Base-by-base conservation (phyloP, 352 stramenopile genomes). In the Pythium vanterpoolii region DNA sequence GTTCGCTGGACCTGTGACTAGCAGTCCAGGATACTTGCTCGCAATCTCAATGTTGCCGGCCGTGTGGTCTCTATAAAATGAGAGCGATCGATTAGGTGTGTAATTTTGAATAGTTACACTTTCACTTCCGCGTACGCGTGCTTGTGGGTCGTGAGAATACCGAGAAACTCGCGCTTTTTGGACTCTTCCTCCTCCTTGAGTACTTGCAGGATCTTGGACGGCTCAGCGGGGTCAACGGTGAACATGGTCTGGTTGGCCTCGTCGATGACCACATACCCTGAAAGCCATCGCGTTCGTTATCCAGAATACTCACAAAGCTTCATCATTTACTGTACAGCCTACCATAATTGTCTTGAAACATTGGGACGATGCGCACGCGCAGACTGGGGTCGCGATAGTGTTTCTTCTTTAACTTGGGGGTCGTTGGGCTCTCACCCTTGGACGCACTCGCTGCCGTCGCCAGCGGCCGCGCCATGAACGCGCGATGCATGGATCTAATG, bases 141-240 rank as follows among this genome's bases (percentile, higher is more conserved):
- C 58, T 96, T 96, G 77, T 98, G 93, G 2, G 93, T 98, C 21
- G 90, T 98, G 28, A 98, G 73, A 33, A 98, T 95, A 5, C 78
- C 85, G 14, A 91, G 69, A 40, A 94, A 91, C 53, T 86, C 68
- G 28, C 85, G 83, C 39, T 90, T 86, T 47, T 70, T 73, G 24
- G 61, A 66, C 3, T 68, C 66, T 30, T 90, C 79, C 49, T 94
- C 83, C 62, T 94, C 83, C 53, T 81, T 70, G 21, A 94, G 56
- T 30, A 90, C 80, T 0, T 75, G 48, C 31, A 92, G 28, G 57
- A 94, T 88, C 63, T 76, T 73, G 39, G 69, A 61, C 1, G 79
- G 69, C 57, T 94, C 80, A 0, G 80, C 85, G 11, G 81, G 83
- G 44, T 94, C 85, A 36, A 94, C 74, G 1, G 80, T 71, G 48